phyloP scores from a whole-genome alignment of 2,329 filamentous ascomycete species.

The Celoporthe dispersa region DNA sequence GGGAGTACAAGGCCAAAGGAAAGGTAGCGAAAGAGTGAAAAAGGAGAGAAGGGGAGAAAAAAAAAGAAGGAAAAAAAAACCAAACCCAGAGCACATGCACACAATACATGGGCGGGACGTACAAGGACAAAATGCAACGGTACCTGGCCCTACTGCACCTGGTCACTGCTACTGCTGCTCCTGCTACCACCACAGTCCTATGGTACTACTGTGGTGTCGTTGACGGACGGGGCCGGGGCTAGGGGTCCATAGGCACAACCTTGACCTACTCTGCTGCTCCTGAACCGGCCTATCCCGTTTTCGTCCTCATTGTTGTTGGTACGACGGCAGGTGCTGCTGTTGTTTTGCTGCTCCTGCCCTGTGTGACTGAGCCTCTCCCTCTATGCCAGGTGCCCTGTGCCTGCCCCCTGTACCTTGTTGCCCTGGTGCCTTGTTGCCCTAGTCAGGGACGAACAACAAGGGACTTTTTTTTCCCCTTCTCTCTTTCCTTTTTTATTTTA shows the following conservation, averaged over 20 bases:
- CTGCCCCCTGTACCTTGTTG: no score
- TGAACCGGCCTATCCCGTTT: constrained; percentile 1
- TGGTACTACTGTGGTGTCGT: neutral
- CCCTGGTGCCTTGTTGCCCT: no score
- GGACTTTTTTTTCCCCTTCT: no score
- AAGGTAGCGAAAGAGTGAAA: neutral
- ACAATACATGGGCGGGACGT: neutral
- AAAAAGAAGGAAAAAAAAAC: neutral
- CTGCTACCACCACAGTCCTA: neutral
- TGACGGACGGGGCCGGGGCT: neutral
- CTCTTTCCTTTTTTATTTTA: no score
- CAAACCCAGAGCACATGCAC: neutral
- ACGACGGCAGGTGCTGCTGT: no score
- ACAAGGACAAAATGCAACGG: neutral
- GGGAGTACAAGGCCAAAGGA: no score
- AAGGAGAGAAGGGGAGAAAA: neutral
- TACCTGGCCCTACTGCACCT: neutral
- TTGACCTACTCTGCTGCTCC: neutral
- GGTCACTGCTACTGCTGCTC: neutral
- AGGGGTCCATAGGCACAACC: neutral
- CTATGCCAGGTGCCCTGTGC: no score
- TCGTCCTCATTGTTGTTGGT: neutral
- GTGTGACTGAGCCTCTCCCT: no score
- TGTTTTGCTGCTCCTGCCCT: no score
- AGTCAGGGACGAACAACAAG: no score